Evolutionary conservation across 768 basidiomycete species (phyloP), one percentile per base, ranked within the genome.

Genomic region (Russula foetens): DNA sequence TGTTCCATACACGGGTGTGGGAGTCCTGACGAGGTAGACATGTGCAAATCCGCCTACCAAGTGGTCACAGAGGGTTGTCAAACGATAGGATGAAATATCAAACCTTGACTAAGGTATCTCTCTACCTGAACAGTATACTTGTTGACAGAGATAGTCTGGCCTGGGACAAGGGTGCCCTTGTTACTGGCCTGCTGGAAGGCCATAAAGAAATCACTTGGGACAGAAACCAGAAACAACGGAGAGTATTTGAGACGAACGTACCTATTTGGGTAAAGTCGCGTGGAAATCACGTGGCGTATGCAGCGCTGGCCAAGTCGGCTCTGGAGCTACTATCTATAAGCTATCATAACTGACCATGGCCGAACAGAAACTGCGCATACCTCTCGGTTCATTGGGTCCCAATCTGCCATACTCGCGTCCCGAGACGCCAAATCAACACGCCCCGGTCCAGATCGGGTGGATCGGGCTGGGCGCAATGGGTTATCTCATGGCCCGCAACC

Each of bases 41-140:
- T 98, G 91, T 7, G 97, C 95, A 73, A 97, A 99, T 19, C 97
- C 97, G 75, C 97, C 94, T 97, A 69, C 45, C 28, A 43, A 60
- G 56, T 60, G 43, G 54, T 62, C 49, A 65, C 41, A 19, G 50
- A 35, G 41, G 56, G 43, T 44, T 41, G 50, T 26, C 46, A 11
- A 52, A 43, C 21, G 12, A 43, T 28, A 52, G 58, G 28, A 46
- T 48, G 64, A 58, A 17, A 41, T 56, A 48, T 71, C 77, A 63
- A 67, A 87, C 94, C 97, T 85, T 99, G 96, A 45, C 88, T 90
- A 53, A 99, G 82, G 77, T 97, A 98, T 70, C 87, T 84, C 71
- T 98, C 95, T 47, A 99, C 91, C 68, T 89, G 85, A 56, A 99
- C 94, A 21, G 79, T 83, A 74, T 88, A 88, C 68, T 91, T 90